These are phyloP conservation scores for Trifolium repens DNA, from an alignment of 306 rosid genomes.

Conservation along the genomic window DNA sequence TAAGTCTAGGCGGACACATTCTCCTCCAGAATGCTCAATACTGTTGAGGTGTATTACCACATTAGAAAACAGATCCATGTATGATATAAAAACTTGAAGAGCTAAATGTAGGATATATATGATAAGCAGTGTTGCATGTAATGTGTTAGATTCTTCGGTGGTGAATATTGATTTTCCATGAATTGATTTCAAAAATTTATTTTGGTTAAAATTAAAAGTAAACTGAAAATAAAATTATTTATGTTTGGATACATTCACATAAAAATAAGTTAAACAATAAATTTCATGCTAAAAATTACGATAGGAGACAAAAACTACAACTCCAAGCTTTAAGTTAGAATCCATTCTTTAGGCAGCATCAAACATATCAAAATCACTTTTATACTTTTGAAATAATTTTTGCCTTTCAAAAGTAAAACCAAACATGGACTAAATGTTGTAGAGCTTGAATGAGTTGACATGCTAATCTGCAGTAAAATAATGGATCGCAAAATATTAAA, in stretches of 20 bases:
- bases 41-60: constrained; percentile 46
- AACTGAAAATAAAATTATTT: neutral
- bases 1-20: constrained; percentile 84
- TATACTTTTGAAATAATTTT: neutral
- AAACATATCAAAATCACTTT: neutral
- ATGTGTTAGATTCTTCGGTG: neutral
- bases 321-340: neutral
- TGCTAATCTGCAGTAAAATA: constrained; percentile 14
- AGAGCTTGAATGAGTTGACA: constrained; percentile 34
- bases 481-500: constrained; percentile 24
- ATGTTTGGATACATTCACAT: neutral
- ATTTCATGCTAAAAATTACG: neutral
- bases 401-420: neutral
- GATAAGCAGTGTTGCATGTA: neutral
- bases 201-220: neutral
- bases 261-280: neutral
- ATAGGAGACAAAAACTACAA: neutral
- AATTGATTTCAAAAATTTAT: neutral
- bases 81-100: constrained; percentile 28
- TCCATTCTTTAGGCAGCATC: neutral
- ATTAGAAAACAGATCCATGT: constrained; percentile 36
- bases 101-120: constrained; percentile 21
- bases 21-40: constrained; percentile 85
- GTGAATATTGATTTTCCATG: neutral
- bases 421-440: neutral